These are phyloP conservation scores for Arachis hypogaea DNA, from an alignment of 306 rosid genomes.

Conservation along the genomic window DNA sequence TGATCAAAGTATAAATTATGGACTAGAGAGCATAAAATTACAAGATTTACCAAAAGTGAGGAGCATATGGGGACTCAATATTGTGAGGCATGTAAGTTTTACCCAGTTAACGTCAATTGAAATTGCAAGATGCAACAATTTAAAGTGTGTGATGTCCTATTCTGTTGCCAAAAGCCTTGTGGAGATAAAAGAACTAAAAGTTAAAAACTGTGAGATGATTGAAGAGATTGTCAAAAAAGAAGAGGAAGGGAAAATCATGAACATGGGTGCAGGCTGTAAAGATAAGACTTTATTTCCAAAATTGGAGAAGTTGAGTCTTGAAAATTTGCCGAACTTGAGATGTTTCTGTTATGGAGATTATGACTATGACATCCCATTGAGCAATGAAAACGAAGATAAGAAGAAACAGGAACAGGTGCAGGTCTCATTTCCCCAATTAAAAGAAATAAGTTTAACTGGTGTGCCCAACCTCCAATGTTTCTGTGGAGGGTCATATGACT, in stretches of 20 bases:
- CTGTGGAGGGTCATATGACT: conserved; percentile 10
- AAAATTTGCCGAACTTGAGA: background rate
- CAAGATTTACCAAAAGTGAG: background rate
- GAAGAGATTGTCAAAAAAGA: conserved; percentile 30
- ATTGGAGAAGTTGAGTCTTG: background rate
- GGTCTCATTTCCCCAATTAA: conserved; percentile 19
- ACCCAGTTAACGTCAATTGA: background rate
- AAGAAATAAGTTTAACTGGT: accelerated
- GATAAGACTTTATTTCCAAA: conserved; percentile 7
- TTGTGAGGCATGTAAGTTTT: background rate
- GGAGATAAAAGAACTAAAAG: background rate
- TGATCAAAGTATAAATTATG: background rate
- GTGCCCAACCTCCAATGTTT: conserved; percentile 24
- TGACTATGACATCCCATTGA: background rate
- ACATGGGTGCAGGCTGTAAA: background rate
- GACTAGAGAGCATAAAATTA: background rate
- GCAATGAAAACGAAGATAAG: background rate
- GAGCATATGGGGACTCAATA: background rate
- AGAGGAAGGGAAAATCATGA: background rate
- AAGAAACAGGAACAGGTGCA: background rate
- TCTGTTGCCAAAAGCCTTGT: conserved; percentile 27
- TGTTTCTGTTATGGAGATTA: background rate
- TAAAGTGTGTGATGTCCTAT: background rate
- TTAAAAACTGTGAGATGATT: accelerated
- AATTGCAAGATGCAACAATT: background rate